phyloP scores from a whole-genome alignment of 129 eudicot species.

The Kitagawia praeruptora region DNA sequence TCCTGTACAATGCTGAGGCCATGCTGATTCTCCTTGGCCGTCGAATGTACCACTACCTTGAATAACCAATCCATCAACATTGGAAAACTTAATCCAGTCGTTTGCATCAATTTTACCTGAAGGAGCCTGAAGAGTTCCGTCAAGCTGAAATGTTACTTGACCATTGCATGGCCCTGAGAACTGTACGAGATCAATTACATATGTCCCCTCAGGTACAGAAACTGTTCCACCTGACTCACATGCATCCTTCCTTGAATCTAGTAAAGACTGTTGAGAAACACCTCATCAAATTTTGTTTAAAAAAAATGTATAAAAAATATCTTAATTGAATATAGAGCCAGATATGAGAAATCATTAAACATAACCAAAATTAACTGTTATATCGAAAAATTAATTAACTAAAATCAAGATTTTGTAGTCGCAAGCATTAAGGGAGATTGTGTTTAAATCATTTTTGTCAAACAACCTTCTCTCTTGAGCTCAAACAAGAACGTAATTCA shows the following conservation, averaged over 20 bases:
- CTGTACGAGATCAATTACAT: background rate
- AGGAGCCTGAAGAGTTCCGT: background rate
- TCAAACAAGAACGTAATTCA: no score
- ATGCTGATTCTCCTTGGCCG: background rate
- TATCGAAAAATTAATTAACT: no score
- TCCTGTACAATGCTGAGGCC: background rate
- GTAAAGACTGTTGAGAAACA: background rate
- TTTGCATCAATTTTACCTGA: background rate
- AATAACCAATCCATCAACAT: background rate
- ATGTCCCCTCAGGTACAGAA: background rate
- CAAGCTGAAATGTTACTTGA: background rate
- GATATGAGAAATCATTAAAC: no score
- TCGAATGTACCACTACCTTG: background rate
- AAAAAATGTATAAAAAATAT: no score
- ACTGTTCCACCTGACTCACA: conserved; percentile 4
- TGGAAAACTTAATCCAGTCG: background rate
- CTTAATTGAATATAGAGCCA: background rate
- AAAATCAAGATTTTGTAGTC: no score
- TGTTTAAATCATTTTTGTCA: no score
- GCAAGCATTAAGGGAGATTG: no score
- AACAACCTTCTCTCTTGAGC: no score
- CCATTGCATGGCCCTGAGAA: background rate
- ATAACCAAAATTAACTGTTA: no score
- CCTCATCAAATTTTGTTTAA: background rate
- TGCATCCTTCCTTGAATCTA: background rate